Conservation (phyloP, 441 rosid genomes). For the Populus hybrid region DNA sequence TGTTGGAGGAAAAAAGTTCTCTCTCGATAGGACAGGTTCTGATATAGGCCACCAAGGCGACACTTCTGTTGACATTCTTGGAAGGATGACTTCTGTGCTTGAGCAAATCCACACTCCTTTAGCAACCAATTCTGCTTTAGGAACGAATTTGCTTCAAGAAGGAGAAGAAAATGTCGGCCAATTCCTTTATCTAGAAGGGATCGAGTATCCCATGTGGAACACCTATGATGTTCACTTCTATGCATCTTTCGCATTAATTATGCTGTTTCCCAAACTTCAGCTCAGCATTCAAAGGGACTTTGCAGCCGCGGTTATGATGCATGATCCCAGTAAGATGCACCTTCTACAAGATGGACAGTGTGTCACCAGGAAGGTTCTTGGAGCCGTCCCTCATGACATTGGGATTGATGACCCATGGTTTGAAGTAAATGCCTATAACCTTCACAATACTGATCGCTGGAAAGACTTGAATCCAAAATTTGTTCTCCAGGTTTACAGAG, state of each 20-base stretch:
- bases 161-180: constrained; percentile 96
- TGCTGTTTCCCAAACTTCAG: constrained; percentile 83
- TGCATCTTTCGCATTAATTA: constrained; percentile 74
- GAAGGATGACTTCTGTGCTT: constrained; percentile 60
- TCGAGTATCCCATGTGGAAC: constrained; percentile 92
- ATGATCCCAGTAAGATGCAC: constrained; percentile 67
- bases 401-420: constrained; percentile 87
- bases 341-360: constrained; percentile 58
- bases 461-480: constrained; percentile 92
- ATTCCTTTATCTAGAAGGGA: constrained; percentile 87
- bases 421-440: constrained; percentile 71
- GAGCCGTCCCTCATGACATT: constrained; percentile 91
- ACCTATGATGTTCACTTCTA: constrained; percentile 95
- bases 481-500: constrained; percentile 89
- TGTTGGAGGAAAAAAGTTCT: constrained; percentile 59
- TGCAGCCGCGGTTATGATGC: constrained; percentile 92
- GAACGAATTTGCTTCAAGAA: constrained; percentile 74
- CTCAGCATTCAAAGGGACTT: constrained; percentile 93
- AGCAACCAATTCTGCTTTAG: constrained; percentile 71
- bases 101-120: constrained; percentile 62
- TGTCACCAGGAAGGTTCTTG: constrained; percentile 75
- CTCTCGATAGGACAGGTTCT: constrained; percentile 58
- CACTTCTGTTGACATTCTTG: constrained; percentile 62
- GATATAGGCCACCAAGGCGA: constrained; percentile 37
- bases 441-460: constrained; percentile 74